phyloP scores from a whole-genome alignment of 2,329 filamentous ascomycete genomes.

The Bipolaris bicolor region DNA sequence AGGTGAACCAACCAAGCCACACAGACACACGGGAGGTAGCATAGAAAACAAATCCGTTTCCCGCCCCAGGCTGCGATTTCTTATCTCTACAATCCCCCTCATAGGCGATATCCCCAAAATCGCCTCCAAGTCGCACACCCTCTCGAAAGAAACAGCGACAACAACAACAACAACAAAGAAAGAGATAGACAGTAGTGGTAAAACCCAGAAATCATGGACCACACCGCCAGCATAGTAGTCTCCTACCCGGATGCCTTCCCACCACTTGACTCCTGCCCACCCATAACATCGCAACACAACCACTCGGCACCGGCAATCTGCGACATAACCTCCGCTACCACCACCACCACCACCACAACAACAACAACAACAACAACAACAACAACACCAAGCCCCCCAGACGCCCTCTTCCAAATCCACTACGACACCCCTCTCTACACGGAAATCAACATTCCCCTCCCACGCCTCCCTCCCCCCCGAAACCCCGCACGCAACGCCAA shows the following conservation, averaged over 20 bases:
- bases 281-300: slow-evolving; percentile 9
- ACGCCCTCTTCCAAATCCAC: background rate
- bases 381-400: background rate
- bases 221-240: background rate
- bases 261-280: background rate
- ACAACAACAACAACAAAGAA: background rate
- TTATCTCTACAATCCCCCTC: background rate
- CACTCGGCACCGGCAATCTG: background rate
- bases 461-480: slow-evolving; percentile 23
- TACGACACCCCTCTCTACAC: slow-evolving; percentile 41
- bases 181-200: background rate
- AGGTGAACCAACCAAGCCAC: too few species aligned
- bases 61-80: background rate
- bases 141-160: background rate
- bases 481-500: slow-evolving; percentile 3
- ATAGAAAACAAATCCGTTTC: background rate
- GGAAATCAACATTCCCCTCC: slow-evolving; percentile 44
- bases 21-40: too few species aligned
- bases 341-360: background rate
- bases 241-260: slow-evolving; percentile 3
- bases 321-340: too few species aligned
- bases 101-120: too few species aligned
- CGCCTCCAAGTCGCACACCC: background rate
- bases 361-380: too few species aligned
- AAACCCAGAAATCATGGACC: slow-evolving; percentile 1